Conservation (phyloP, 2,329 filamentous ascomycete genomes). For the Apiospora rasikravindrae region DNA sequence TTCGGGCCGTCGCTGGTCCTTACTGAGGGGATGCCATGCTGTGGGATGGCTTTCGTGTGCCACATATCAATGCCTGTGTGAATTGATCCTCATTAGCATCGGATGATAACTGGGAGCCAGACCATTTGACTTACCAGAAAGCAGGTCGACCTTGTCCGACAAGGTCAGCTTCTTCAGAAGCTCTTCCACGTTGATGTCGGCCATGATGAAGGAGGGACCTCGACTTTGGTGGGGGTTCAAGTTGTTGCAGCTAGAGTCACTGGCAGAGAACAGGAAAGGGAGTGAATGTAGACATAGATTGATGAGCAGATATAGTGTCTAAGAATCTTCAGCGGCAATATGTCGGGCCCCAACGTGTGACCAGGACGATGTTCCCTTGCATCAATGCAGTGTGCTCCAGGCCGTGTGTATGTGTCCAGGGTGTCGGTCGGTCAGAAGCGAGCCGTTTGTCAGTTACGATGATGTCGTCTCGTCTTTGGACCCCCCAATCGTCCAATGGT, state of each 20-base stretch:
- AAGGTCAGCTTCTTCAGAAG: conserved; percentile 59
- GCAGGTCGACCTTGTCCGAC: conserved; percentile 58
- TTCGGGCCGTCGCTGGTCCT: conserved; percentile 73
- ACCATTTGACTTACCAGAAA: conserved; percentile 40
- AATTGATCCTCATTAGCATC: conserved; percentile 9
- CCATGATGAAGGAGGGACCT: conserved; percentile 41
- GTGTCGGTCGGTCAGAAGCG: background rate
- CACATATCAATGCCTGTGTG: conserved; percentile 67
- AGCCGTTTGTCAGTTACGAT: background rate
- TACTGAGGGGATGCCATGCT: conserved; percentile 67
- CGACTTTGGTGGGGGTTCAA: background rate
- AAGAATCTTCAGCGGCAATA: background rate
- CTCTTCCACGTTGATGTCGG: conserved; percentile 59
- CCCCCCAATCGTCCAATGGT: background rate
- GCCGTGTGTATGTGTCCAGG: background rate
- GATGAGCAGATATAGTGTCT: background rate
- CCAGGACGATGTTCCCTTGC: background rate
- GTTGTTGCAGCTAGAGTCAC: background rate
- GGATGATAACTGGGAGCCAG: conserved; percentile 39
- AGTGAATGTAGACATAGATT: background rate
- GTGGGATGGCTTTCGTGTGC: conserved; percentile 67
- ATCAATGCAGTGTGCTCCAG: background rate
- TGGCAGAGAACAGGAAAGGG: background rate
- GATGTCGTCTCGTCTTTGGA: background rate
- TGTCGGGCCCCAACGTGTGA: background rate